phyloP scores from a whole-genome alignment of 768 basidiomycete species.

The Phylloporus sp. region DNA sequence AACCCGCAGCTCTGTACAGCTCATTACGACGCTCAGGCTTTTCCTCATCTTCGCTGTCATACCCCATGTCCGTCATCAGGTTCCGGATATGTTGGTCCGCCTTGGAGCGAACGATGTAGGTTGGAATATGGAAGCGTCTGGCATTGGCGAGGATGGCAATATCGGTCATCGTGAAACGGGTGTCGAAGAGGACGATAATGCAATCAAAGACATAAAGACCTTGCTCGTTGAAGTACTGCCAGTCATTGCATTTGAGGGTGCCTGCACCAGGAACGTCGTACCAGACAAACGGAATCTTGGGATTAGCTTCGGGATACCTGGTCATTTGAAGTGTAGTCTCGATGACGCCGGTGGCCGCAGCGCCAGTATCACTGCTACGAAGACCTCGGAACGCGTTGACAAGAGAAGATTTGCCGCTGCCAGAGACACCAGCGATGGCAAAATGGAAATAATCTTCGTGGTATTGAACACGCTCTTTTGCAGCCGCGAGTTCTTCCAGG shows the following conservation, averaged over 20 bases:
- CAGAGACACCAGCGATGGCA: neutral
- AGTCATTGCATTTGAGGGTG: neutral
- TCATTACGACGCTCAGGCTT: neutral
- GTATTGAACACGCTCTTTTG: neutral
- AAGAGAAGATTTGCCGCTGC: neutral
- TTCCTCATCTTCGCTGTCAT: neutral
- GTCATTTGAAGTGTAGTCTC: neutral
- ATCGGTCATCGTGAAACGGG: neutral
- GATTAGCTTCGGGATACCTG: neutral
- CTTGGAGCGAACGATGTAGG: neutral
- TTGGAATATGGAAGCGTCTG: neutral
- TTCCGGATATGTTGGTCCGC: neutral
- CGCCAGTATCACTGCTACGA: neutral
- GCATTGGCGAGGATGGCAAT: neutral
- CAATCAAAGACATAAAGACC: neutral
- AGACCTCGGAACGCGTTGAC: neutral
- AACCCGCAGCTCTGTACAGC: conserved; percentile 12
- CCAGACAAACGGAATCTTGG: neutral
- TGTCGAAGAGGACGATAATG: neutral
- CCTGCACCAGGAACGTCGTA: neutral
- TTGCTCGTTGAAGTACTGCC: neutral
- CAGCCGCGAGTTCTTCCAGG: neutral
- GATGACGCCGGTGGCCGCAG: neutral
- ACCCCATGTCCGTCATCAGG: neutral
- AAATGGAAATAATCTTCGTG: neutral